Evolutionary conservation across 805 yeast genomes (phyloP).

Genomic region (Cyberlindnera euphorbiiphila): DNA sequence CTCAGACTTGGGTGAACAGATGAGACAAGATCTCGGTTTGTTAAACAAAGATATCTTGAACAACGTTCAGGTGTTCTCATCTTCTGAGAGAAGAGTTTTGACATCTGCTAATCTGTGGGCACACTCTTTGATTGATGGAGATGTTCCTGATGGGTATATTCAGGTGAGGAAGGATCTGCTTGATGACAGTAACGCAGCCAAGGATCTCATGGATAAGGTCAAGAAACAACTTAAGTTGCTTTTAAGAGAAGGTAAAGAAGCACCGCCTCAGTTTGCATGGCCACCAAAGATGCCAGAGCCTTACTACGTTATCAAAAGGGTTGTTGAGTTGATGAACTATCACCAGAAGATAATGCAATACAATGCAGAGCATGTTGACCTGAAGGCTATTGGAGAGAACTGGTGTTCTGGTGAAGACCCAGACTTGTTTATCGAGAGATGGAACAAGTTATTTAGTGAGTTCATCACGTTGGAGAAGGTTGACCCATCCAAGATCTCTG

Average conservation of each 20-base stretch:
- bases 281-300: constrained; percentile 99
- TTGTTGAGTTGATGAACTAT: constrained; percentile 91
- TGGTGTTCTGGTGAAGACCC: constrained; percentile 99
- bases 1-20: constrained; percentile 90
- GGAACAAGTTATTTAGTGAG: constrained; percentile 95
- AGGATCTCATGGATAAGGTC: constrained; percentile 95
- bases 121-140: constrained; percentile 58
- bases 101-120: constrained; percentile 90
- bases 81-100: constrained; percentile 92
- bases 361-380: constrained; percentile 57
- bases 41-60: constrained; percentile 81
- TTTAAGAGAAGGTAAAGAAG: constrained; percentile 91
- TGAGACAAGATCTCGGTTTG: constrained; percentile 85
- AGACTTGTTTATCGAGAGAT: constrained; percentile 81
- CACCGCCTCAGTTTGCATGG: constrained; percentile 98
- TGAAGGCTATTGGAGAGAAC: constrained; percentile 58
- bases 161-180: constrained; percentile 83
- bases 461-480: constrained; percentile 91
- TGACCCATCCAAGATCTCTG: constrained; percentile 95
- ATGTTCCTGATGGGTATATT: constrained; percentile 72
- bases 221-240: constrained; percentile 94
- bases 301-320: constrained; percentile 86
- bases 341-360: constrained; percentile 80
- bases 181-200: constrained; percentile 97
- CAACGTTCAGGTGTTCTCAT: constrained; percentile 82